phyloP scores from a whole-genome alignment of 257 asterid species.

The Solanum ossicruentum region DNA sequence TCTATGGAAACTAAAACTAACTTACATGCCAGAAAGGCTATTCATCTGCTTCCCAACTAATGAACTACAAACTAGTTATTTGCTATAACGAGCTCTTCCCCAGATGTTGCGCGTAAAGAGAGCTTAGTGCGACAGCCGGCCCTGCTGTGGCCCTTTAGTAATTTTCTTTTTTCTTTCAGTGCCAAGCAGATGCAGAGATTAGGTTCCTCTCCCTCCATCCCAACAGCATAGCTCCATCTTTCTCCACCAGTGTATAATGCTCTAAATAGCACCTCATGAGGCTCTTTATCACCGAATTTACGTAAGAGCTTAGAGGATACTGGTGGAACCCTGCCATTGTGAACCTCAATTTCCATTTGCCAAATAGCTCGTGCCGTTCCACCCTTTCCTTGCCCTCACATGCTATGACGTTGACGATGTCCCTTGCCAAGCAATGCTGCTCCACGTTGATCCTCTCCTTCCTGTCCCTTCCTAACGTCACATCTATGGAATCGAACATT shows the following conservation, averaged over 20 bases:
- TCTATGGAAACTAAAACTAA: background rate
- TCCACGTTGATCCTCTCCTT: conserved; percentile 85
- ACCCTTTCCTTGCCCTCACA: conserved; percentile 88
- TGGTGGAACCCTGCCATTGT: conserved; percentile 79
- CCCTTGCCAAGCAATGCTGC: conserved; percentile 85
- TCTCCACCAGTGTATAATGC: conserved; percentile 64
- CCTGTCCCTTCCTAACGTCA: conserved; percentile 50
- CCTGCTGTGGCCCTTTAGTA: too few species aligned
- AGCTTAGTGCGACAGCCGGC: background rate
- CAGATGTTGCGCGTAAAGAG: background rate
- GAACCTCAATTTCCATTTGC: conserved; percentile 78
- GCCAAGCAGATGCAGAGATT: conserved; percentile 90
- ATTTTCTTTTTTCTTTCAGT: conserved; percentile 3
- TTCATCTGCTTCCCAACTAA: background rate
- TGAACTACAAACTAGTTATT: background rate
- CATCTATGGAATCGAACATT: conserved; percentile 79
- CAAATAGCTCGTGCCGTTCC: conserved; percentile 81
- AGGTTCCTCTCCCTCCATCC: conserved; percentile 89
- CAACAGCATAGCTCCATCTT: conserved; percentile 66
- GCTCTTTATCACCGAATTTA: conserved; percentile 64
- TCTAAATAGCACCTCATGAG: conserved; percentile 64
- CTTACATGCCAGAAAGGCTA: background rate
- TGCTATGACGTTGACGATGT: conserved; percentile 81
- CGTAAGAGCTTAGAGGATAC: conserved; percentile 57
- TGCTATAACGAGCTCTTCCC: background rate